phyloP scores from a whole-genome alignment of 2,329 filamentous ascomycete genomes.

The Chaetomium sp. region DNA sequence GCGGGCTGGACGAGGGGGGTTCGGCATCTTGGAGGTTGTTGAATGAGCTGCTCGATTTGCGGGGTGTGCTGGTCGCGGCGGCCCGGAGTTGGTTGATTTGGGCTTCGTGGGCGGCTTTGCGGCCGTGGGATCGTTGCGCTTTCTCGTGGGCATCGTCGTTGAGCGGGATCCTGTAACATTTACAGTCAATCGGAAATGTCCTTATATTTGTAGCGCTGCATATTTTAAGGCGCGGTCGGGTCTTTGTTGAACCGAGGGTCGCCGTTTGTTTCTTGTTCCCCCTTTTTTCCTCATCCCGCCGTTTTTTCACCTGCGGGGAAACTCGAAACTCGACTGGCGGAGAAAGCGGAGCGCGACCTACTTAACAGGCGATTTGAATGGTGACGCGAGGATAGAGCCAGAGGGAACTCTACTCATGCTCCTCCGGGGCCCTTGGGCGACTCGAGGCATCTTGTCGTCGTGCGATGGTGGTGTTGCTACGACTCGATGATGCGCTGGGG shows the following conservation, averaged over 20 bases:
- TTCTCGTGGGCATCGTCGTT: constrained; percentile 95
- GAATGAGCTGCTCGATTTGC: constrained; percentile 55
- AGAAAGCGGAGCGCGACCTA: constrained; percentile 30
- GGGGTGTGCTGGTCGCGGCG: constrained; percentile 62
- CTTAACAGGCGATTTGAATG: constrained; percentile 54
- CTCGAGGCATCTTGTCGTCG: constrained; percentile 46
- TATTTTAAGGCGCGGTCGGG: not conserved
- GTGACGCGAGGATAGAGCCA: constrained; percentile 42
- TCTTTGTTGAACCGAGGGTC: not conserved
- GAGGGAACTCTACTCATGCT: constrained; percentile 43
- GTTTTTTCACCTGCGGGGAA: not conserved
- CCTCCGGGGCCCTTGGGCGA: constrained; percentile 48
- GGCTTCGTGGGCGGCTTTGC: constrained; percentile 80
- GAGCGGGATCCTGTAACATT: constrained; percentile 66
- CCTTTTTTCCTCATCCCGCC: not conserved
- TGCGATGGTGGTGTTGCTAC: constrained; percentile 8
- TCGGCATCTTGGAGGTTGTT: constrained; percentile 50
- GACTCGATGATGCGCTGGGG: constrained; percentile 3
- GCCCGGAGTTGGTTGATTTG: constrained; percentile 90
- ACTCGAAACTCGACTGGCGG: not conserved
- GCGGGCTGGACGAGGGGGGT: constrained; percentile 49
- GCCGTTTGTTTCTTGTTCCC: not conserved
- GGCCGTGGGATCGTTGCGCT: constrained; percentile 76
- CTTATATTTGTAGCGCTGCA: not conserved
- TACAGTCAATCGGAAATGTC: not conserved